Base-by-base conservation (phyloP, 371 early-diverging fungal species). In the Mortierella sp. region DNA sequence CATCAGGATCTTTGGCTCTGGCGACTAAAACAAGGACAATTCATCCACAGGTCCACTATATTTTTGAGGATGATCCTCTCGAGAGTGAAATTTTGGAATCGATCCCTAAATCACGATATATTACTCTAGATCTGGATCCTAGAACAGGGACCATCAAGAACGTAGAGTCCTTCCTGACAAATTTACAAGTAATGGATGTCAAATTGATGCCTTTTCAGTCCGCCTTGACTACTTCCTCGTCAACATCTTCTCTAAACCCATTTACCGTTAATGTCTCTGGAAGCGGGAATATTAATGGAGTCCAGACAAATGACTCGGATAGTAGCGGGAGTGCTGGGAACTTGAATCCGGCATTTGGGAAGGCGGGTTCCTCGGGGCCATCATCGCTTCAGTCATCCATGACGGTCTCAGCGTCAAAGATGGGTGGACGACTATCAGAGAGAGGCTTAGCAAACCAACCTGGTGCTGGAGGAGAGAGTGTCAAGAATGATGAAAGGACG, bases 121-220 rank as follows among this genome's bases (percentile, higher is more conserved):
- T 81, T 43, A 72, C 76, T 0, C 38, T 81, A 16, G 75, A 81
- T 36, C 57, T 81, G 16, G 81, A 81, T 36, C 81, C 81, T 0
- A 52, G 58, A 33, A 64, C 75, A 2, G 81, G 81, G 7, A 15
- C 41, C 8, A 62, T 80, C 22, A 66, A 55, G n/a, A 71, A 75
- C 48, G 81, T 81, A 4, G 81, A 81, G 59, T 75, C 76, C 4
- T 81, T 68, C 21, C 9, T 81, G 36, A 67, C 69, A 3, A 38
- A 69, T 11, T 33, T 81, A 6, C 81, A 81, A 53, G 63, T 81
- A 21, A 81, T 75, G 69, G 75, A 75, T 28, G 65, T 81, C 10
- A 63, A 65, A 15, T 43, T 67, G 16, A 69, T 65, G 16, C 67
- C 69, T 0, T 60, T 58, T 24, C 70, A 70, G 24, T 32, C 41